These are phyloP conservation scores for Magnolia sinica DNA, from an alignment of 164 flowering plant genomes.

Conservation along the genomic window DNA sequence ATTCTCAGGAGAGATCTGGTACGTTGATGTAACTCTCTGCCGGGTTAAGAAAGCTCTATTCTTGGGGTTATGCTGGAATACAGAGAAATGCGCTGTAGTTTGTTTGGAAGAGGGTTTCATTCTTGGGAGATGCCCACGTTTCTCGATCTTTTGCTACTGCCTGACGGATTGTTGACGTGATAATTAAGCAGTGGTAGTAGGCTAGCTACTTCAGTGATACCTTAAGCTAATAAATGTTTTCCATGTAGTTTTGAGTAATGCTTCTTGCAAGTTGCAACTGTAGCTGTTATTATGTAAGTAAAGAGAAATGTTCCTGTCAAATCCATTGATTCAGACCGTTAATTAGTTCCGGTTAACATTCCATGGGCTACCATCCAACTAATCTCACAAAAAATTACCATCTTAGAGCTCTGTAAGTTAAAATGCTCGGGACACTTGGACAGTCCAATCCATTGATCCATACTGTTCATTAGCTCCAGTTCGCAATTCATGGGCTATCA, in stretches of 20 bases:
- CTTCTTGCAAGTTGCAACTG: no score
- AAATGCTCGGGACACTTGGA: no score
- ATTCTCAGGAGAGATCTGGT: not conserved
- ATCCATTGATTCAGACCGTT: no score
- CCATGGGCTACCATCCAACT: no score
- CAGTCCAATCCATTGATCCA: no score
- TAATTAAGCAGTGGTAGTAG: not conserved
- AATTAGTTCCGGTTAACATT: no score
- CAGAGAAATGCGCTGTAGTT: not conserved
- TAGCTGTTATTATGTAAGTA: no score
- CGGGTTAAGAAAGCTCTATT: not conserved
- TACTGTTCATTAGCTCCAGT: no score
- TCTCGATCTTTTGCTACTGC: not conserved
- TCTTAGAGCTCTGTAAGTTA: no score
- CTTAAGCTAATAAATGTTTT: not conserved
- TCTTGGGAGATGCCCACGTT: not conserved
- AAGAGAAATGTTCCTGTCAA: no score
- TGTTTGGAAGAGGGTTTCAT: not conserved
- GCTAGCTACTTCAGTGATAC: not conserved
- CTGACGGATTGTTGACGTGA: not conserved
- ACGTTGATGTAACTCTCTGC: not conserved
- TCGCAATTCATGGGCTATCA: no score
- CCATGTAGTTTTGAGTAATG: not conserved
- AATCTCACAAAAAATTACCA: no score
- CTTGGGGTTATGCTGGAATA: not conserved